These are phyloP conservation scores for Cucurbita maxima DNA, from an alignment of 306 rosid species.

Conservation along the genomic window DNA sequence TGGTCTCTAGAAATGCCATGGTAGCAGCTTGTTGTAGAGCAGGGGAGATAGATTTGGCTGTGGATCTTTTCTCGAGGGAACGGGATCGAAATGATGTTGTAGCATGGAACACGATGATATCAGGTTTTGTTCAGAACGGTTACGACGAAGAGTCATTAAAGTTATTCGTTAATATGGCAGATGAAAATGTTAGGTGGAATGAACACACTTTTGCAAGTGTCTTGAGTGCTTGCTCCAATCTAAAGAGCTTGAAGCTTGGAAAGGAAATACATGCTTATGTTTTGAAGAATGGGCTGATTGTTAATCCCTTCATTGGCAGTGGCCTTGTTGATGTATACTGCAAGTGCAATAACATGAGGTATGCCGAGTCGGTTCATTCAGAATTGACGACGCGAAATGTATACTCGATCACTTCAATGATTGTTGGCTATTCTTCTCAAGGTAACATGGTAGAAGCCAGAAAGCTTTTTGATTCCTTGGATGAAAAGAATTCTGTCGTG, in stretches of 20 bases:
- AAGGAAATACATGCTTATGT: conserved; percentile 53
- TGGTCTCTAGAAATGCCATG: conserved; percentile 63
- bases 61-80: conserved; percentile 31
- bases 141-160: conserved; percentile 33
- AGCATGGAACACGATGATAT: conserved; percentile 73
- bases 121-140: conserved; percentile 51
- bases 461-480: conserved; percentile 42
- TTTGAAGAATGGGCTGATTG: conserved; percentile 26
- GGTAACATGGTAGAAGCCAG: conserved; percentile 52
- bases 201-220: conserved; percentile 58
- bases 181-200: conserved; percentile 30
- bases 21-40: conserved; percentile 73
- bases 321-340: conserved; percentile 61
- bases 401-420: conserved; percentile 42
- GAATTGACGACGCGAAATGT: conserved; percentile 17
- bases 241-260: conserved; percentile 34
- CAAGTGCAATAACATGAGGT: conserved; percentile 46
- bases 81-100: conserved; percentile 33
- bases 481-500: conserved; percentile 33
- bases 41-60: conserved; percentile 46
- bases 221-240: conserved; percentile 51
- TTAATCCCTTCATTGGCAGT: conserved; percentile 50
- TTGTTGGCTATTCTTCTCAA: conserved; percentile 45
- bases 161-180: conserved; percentile 38
- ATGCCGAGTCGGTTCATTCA: conserved; percentile 40